phyloP scores from a whole-genome alignment of 2,329 filamentous ascomycete species.

The Trichoderma pleuroti region DNA sequence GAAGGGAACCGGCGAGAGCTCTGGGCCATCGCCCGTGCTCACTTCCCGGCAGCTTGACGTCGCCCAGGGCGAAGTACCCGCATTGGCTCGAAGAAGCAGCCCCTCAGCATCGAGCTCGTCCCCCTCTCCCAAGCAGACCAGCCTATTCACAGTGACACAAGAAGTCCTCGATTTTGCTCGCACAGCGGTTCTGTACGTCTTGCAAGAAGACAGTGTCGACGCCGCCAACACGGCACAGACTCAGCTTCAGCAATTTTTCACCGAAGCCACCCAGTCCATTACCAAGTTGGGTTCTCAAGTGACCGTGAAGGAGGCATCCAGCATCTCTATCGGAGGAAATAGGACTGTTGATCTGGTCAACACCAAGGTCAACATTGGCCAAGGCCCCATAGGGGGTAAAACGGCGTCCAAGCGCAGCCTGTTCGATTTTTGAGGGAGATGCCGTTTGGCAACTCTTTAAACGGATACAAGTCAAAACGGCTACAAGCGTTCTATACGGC shows the following conservation, averaged over 20 bases:
- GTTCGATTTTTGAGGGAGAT: not conserved
- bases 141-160: conserved; percentile 48
- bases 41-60: not conserved
- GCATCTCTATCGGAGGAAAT: conserved; percentile 41
- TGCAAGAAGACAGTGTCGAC: conserved; percentile 52
- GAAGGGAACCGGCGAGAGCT: not conserved
- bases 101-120: not conserved
- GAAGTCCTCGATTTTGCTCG: conserved; percentile 61
- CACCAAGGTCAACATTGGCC: conserved; percentile 40
- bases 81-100: not conserved
- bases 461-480: not conserved
- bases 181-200: conserved; percentile 57
- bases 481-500: too few relatives aligned
- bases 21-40: not conserved
- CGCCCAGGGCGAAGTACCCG: not conserved
- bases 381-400: conserved; percentile 29
- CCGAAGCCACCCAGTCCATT: conserved; percentile 33
- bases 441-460: not conserved
- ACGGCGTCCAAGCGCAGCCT: conserved; percentile 23
- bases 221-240: conserved; percentile 54
- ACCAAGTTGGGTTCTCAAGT: conserved; percentile 32
- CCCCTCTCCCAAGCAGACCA: not conserved
- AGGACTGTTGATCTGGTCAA: conserved; percentile 51
- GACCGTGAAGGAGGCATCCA: conserved; percentile 38
- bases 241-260: conserved; percentile 54